phyloP scores from a whole-genome alignment of 495 filamentous ascomycete species.

The Hapsidospora chrysogenum region DNA sequence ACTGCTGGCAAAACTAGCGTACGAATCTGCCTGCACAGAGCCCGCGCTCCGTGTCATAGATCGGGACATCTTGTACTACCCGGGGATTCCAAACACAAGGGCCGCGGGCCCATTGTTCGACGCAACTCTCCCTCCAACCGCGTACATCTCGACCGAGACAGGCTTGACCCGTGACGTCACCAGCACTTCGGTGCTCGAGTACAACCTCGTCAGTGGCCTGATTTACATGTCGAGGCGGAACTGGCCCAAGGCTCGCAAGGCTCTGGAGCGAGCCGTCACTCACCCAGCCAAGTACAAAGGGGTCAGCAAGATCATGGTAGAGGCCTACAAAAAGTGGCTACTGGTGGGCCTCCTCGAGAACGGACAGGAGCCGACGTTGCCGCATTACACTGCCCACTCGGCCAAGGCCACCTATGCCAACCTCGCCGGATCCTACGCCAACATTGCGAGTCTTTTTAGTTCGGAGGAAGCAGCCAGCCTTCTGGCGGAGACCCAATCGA shows the following conservation, averaged over 20 bases:
- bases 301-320: constrained; percentile 62
- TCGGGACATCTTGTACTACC: constrained; percentile 49
- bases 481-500: constrained; percentile 35
- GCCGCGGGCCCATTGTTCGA: constrained; percentile 14
- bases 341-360: constrained; percentile 56
- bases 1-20: constrained; percentile 41
- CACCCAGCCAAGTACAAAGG: constrained; percentile 39
- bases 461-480: constrained; percentile 36
- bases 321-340: constrained; percentile 89
- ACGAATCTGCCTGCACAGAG: constrained; percentile 28
- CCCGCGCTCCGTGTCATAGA: constrained; percentile 50
- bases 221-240: constrained; percentile 55
- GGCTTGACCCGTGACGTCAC: constrained; percentile 42
- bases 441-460: constrained; percentile 52
- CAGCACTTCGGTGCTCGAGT: constrained; percentile 47
- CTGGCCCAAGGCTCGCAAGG: constrained; percentile 56
- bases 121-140: constrained; percentile 13
- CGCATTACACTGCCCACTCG: constrained; percentile 16
- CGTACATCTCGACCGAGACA: constrained; percentile 38
- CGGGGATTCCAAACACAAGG: constrained; percentile 20
- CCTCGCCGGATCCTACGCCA: constrained; percentile 52
- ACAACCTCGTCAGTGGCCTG: constrained; percentile 64
- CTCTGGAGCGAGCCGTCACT: constrained; percentile 51
- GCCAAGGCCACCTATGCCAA: constrained; percentile 40
- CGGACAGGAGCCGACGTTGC: constrained; percentile 40